These are phyloP conservation scores for Russula ochroleuca DNA, from an alignment of 768 basidiomycete species.

Conservation along the genomic window DNA sequence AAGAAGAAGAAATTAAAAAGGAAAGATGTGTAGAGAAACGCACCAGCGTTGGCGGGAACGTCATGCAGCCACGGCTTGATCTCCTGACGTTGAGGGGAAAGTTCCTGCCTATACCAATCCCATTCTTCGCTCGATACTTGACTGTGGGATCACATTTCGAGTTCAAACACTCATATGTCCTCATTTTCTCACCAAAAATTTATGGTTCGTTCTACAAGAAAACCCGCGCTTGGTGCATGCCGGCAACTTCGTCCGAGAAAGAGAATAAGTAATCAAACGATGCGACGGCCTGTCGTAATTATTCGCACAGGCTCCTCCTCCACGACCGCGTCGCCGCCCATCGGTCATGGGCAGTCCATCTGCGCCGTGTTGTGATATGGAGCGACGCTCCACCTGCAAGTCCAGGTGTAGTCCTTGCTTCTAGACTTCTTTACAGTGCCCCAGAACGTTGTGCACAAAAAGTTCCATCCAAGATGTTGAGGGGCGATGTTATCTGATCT, in stretches of 20 bases:
- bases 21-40: not conserved
- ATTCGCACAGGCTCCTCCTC: not conserved
- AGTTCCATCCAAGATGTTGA: not conserved
- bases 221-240: not conserved
- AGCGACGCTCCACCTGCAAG: not conserved
- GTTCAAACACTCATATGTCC: not conserved
- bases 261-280: constrained; percentile 1
- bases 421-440: not conserved
- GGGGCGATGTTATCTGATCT: constrained; percentile 8
- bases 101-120: not conserved
- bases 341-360: not conserved
- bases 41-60: not conserved
- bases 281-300: not conserved
- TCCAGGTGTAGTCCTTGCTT: not conserved
- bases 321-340: not conserved
- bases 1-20: not conserved
- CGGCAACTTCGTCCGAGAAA: not conserved
- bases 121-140: not conserved
- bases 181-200: not conserved
- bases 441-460: constrained; percentile 1
- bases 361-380: not conserved
- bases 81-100: not conserved
- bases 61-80: not conserved
- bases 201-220: not conserved
- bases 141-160: not conserved